These are phyloP conservation scores for Lachancea fermentati DNA, from an alignment of 805 yeast species.

Conservation along the genomic window DNA sequence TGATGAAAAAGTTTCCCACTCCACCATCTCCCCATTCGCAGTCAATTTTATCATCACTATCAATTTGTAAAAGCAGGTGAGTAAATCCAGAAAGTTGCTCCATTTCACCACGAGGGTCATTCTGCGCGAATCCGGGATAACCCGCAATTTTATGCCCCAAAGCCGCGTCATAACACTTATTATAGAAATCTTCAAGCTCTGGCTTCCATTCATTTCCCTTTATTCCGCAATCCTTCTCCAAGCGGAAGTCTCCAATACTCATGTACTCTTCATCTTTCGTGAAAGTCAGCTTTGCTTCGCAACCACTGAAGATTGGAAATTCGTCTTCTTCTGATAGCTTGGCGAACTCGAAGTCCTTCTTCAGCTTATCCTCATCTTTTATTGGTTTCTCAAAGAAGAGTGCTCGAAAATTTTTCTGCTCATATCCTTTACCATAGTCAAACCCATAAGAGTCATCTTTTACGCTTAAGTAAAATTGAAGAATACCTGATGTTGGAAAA, in stretches of 20 bases:
- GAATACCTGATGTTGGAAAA: neutral
- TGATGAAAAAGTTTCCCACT: neutral
- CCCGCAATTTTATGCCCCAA: slow-evolving; percentile 1
- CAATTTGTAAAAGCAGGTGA: neutral
- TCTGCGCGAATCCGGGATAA: neutral
- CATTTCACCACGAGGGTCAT: neutral
- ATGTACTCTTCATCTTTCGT: neutral
- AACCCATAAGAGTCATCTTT: neutral
- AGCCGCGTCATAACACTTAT: too few species aligned
- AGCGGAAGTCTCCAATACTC: neutral
- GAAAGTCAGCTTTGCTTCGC: neutral
- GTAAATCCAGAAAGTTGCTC: neutral
- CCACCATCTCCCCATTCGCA: neutral
- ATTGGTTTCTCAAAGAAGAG: neutral
- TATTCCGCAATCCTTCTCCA: neutral
- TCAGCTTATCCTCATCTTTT: neutral
- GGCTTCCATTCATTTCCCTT: neutral
- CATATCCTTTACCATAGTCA: neutral
- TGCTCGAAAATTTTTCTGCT: neutral
- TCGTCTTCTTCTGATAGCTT: neutral
- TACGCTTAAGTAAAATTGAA: neutral
- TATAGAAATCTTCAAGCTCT: too few species aligned
- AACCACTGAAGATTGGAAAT: neutral
- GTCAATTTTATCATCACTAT: neutral
- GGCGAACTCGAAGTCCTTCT: neutral